Percentiles rank a stretch among this genome's conserved stretches.
Evolutionary conservation across 192 early-diverging fungal species (phyloP).

Genomic region (Coemansia sp.): DNA sequence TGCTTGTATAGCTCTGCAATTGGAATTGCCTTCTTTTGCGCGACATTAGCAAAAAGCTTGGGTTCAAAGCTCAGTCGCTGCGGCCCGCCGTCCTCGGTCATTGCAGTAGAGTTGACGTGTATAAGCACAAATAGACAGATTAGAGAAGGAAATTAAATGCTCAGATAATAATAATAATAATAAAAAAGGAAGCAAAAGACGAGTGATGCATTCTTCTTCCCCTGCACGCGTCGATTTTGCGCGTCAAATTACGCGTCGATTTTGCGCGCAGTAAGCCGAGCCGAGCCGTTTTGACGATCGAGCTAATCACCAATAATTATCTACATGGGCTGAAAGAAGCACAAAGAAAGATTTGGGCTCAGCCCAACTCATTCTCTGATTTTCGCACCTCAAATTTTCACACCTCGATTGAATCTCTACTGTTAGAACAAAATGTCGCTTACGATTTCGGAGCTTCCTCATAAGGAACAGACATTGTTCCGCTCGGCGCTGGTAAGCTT

Average conservation of each 20-base stretch:
- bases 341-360: neutral
- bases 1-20: constrained; percentile 51
- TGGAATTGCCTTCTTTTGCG: constrained; percentile 49
- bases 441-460: constrained; percentile 47
- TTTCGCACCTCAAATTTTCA: neutral
- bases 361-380: neutral
- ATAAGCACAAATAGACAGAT: neutral
- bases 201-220: neutral
- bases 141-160: neutral
- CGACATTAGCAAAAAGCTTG: constrained; percentile 43
- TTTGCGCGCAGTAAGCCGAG: constrained; percentile 6
- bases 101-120: constrained; percentile 1
- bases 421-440: constrained; percentile 33
- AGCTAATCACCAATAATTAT: neutral
- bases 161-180: neutral
- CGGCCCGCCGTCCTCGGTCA: constrained; percentile 44
- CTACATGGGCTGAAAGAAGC: neutral
- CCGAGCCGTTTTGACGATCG: constrained; percentile 13
- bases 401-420: neutral
- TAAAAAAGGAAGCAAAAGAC: neutral
- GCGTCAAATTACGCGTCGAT: neutral
- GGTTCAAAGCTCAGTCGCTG: constrained; percentile 52
- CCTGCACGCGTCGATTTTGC: neutral
- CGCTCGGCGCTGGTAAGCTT: constrained; percentile 50
- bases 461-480: constrained; percentile 56